Evolutionary conservation across 1,139 yeast genomes (phyloP).

Genomic region (Geotrichum carabidarum): DNA sequence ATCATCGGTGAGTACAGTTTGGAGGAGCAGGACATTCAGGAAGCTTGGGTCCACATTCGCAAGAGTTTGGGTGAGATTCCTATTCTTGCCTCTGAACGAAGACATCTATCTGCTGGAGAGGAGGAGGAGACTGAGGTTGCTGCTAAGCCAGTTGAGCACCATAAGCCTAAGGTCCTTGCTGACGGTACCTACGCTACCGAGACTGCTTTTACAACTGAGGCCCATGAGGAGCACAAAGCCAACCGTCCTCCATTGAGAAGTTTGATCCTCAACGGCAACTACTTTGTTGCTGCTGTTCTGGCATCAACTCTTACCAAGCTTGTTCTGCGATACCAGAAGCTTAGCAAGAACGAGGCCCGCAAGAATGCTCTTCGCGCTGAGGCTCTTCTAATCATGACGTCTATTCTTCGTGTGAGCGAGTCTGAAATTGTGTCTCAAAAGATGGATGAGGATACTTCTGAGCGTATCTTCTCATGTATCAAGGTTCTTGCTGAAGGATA

Average conservation of each 20-base stretch:
- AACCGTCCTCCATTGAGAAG: slow-evolving; percentile 71
- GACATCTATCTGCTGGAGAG: slow-evolving; percentile 37
- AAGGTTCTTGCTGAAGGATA: slow-evolving; percentile 67
- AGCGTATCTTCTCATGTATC: slow-evolving; percentile 81
- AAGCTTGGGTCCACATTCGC: slow-evolving; percentile 84
- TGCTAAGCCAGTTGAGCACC: slow-evolving; percentile 36
- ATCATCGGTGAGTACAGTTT: slow-evolving; percentile 85
- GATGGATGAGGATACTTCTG: slow-evolving; percentile 93
- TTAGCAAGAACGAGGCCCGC: slow-evolving; percentile 47
- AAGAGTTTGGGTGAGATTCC: slow-evolving; percentile 87
- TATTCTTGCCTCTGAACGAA: slow-evolving; percentile 68
- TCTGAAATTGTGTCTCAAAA: slow-evolving; percentile 66
- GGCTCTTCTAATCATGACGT: slow-evolving; percentile 87
- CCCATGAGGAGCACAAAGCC: slow-evolving; percentile 33
- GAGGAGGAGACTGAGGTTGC: slow-evolving; percentile 35
- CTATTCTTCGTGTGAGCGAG: slow-evolving; percentile 85
- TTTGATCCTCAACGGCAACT: slow-evolving; percentile 80
- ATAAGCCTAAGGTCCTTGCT: slow-evolving; percentile 81
- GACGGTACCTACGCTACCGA: slow-evolving; percentile 99
- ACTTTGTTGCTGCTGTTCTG: slow-evolving; percentile 82
- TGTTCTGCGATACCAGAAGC: slow-evolving; percentile 67
- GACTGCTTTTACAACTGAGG: slow-evolving; percentile 58
- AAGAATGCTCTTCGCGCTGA: slow-evolving; percentile 89
- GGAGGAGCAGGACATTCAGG: slow-evolving; percentile 68
- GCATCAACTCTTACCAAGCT: slow-evolving; percentile 86